Evolutionary conservation across 164 flowering plant species (phyloP).

Genomic region (Saururus chinensis): DNA sequence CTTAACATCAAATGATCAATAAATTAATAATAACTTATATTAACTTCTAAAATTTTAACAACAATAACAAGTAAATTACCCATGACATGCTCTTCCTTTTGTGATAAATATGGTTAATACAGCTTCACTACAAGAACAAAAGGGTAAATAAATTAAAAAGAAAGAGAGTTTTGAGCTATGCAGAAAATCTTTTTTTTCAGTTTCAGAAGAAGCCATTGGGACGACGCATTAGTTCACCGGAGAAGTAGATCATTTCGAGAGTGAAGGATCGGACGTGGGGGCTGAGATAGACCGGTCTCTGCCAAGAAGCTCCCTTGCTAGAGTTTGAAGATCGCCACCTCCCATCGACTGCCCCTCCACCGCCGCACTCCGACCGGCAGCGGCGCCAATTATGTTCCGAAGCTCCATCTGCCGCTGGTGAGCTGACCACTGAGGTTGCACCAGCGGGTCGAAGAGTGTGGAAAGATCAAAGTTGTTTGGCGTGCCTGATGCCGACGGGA

Average conservation of each 20-base stretch:
- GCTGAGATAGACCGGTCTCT: slow-evolving; percentile 31
- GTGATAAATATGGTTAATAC: too few species aligned
- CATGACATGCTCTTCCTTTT: background rate
- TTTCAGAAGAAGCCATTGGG: too few species aligned
- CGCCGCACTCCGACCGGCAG: slow-evolving; percentile 12
- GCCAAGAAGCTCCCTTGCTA: slow-evolving; percentile 48
- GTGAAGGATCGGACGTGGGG: slow-evolving; percentile 21
- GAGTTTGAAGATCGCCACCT: slow-evolving; percentile 40
- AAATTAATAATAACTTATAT: too few species aligned
- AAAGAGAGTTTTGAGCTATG: background rate
- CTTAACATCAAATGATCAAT: background rate
- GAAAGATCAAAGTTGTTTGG: slow-evolving; percentile 46
- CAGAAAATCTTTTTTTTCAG: too few species aligned
- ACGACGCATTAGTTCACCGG: too few species aligned
- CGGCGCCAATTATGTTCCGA: slow-evolving; percentile 12
- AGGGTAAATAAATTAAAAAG: background rate
- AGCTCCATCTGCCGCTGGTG: slow-evolving; percentile 27
- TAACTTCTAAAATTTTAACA: background rate
- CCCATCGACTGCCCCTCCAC: slow-evolving; percentile 7
- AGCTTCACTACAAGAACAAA: background rate
- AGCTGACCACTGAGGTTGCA: slow-evolving; percentile 30
- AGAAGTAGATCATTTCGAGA: slow-evolving; percentile 14
- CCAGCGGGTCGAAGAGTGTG: slow-evolving; percentile 38
- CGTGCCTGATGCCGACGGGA: slow-evolving; percentile 28
- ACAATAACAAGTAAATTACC: background rate